Base-by-base conservation (phyloP, 2,329 filamentous ascomycete genomes). In the Massarina eburnea region DNA sequence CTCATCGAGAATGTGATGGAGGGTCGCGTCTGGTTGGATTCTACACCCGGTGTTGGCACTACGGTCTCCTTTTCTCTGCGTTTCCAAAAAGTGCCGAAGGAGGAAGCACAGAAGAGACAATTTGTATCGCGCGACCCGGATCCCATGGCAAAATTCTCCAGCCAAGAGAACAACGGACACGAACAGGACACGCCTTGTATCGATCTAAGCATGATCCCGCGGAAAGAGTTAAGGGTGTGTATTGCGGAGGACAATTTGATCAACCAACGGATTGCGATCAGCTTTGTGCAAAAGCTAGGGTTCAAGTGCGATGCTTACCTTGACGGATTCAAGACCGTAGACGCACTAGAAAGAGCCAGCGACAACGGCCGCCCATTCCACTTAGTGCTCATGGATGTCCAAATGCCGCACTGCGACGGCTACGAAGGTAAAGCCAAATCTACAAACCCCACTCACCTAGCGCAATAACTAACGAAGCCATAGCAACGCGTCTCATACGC, bases 201-300 rank as follows among this genome's bases (percentile, higher is more conserved):
- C 35, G 66, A 69, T 45, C 78, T 96, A 4, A 85, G 85, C 15
- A 78, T 79, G 46, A 80, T 96, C 6, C 83, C 88, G 8, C 84
- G 88, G 46, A 83, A 91, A 35, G 79, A 95, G 45, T 77, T 97
- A 22, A 85, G 89, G 24, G 85, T 97, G 22, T 96, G 91, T 69
- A 92, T 97, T 46, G 92, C 92, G 0, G 92, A 97, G 64, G 92
- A 97, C 73, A 96, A 96, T 57, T 82, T 86, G 3, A 95, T 96
- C 74, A 96, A 96, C 59, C 89, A 95, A 64, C 90, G 88, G 68
- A 96, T 96, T 57, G 91, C 91, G 1, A 89, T 96, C 39, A 89
- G 91, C 57, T 96, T 95, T 57, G 88, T 95, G 45, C 84, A 86
- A 57, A 88, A 89, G 45, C 80, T 97, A 8, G 91, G 91, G 2